These are phyloP conservation scores for Aegilops bicornis DNA, from an alignment of 176 grass and related monocot genomes.

Conservation along the genomic window DNA sequence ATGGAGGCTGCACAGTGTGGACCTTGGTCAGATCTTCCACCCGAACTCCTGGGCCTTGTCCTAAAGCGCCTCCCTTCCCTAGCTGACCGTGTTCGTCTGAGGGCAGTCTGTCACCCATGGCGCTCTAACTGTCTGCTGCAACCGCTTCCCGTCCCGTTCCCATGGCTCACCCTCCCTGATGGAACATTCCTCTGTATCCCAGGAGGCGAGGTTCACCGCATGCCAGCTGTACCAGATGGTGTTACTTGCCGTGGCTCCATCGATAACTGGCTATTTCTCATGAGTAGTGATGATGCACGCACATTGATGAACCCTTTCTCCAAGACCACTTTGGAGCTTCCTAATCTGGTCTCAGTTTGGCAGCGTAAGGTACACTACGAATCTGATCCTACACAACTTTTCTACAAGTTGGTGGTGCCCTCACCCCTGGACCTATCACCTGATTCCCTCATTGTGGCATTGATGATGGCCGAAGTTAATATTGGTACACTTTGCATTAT, in stretches of 20 bases:
- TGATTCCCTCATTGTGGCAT: neutral
- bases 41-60: neutral
- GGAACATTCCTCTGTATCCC: slow-evolving; percentile 7
- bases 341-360: neutral
- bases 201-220: neutral
- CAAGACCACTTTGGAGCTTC: neutral
- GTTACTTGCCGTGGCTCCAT: neutral
- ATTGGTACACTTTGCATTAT: neutral
- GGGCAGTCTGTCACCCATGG: neutral
- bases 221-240: neutral
- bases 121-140: neutral
- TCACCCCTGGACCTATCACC: neutral
- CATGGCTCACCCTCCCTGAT: neutral
- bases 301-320: neutral
- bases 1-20: neutral
- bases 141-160: neutral
- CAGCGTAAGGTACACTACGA: neutral
- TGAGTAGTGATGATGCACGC: neutral
- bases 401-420: neutral
- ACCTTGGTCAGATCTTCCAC: neutral
- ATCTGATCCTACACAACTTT: neutral
- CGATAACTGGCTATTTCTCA: neutral
- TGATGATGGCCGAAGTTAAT: neutral
- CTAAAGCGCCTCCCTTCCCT: neutral
- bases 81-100: neutral